Base-by-base conservation (phyloP, 73 alveolate species). In the Stentor coeruleus region DNA sequence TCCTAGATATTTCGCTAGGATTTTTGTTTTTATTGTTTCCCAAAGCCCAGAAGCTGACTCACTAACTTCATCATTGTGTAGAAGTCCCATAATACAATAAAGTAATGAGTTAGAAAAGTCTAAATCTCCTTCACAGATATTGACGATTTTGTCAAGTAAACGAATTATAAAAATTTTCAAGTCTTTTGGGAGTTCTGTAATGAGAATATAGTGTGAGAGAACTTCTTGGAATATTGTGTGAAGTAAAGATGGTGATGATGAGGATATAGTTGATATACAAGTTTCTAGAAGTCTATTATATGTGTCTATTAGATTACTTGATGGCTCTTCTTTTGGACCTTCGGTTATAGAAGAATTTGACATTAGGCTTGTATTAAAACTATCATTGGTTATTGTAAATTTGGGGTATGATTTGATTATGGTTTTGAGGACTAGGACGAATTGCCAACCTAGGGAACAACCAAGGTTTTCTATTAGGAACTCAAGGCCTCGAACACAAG, bases 91-190 rank as follows among this genome's bases (percentile, higher is more conserved):
- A 38, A 75, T 40, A 20, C 74, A 30, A 38, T 15, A 26, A 2
- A 75, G 83, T 37, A 75, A 35, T 20, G 83, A 75, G 66, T 37
- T 75, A 14, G 59, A 40, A 14, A 87, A 66, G 39, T 73, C 59
- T 35, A 90, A 30, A 38, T 90, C 96, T 0, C 92, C 96, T 74
- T 87, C 81, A 35, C 96, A 88, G 39, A 90, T 90, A 35, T 40
- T 80, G 11, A 84, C 76, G 20, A 90, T 84, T 39, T 88, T 87
- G 49, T 90, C 96, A 3, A 89, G 74, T 20, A 90, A 55, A 66
- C 82, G 87, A 3, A 90, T 42, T 59, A 90, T 77, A 75, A 86
- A 87, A 15, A 90, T 81, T 77, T 85, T 73, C 59, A 90, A 59
- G 72, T 90, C 96, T 6, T 89, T 73, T 3, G 93, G 92, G 55